These are phyloP conservation scores for Nicotiana noctiflora DNA, from an alignment of 257 asterid species.

Conservation along the genomic window DNA sequence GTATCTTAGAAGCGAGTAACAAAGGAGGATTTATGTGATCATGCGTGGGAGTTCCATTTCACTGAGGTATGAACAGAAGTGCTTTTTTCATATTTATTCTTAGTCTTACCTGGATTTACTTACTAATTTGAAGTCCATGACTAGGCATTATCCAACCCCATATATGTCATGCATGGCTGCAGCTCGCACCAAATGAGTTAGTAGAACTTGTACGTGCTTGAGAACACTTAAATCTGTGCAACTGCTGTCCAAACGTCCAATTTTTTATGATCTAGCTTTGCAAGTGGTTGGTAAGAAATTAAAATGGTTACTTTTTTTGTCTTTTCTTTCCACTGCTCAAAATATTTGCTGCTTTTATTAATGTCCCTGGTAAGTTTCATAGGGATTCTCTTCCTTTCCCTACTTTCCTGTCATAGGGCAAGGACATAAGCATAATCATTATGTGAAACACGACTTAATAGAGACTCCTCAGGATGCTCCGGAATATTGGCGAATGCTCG, in stretches of 20 bases:
- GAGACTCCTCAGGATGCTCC: conserved; percentile 50
- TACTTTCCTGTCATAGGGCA: not conserved
- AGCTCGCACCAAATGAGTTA: not conserved
- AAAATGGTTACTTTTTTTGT: not conserved
- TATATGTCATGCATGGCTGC: conserved; percentile 1
- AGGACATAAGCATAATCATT: not conserved
- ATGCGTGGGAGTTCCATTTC: conserved; percentile 70
- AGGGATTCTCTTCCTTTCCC: not conserved
- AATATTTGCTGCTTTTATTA: not conserved
- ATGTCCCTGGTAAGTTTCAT: not conserved
- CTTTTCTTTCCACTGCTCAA: not conserved
- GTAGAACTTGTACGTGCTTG: conserved; percentile 3
- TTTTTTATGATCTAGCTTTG: not conserved
- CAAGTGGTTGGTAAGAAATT: not conserved
- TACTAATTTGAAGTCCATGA: not conserved
- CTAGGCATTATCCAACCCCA: not conserved
- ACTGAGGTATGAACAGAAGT: conserved; percentile 42
- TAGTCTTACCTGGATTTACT: not conserved
- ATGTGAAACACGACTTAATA: not conserved
- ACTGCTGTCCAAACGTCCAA: not conserved
- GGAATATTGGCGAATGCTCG: conserved; percentile 63
- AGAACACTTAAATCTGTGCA: not conserved
- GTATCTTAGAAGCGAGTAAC: conserved; percentile 56
- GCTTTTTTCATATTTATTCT: not conserved
- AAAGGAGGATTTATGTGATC: conserved; percentile 64